Conservation (phyloP, 495 filamentous ascomycete species). For the Immersiella caudata region DNA sequence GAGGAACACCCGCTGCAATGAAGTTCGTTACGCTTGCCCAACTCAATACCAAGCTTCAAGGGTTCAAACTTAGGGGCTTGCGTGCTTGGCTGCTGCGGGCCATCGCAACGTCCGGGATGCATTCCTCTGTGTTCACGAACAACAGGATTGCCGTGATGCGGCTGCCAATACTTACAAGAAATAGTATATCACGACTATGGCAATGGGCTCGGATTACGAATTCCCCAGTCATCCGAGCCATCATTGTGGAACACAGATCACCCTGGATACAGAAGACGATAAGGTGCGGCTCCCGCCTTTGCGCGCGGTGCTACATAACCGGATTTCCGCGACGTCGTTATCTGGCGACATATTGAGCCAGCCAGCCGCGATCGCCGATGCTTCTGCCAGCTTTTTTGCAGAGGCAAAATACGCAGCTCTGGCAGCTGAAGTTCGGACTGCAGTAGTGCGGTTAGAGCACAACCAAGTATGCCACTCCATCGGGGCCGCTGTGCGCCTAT, state of each 20-base stretch:
- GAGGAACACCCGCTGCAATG: background rate
- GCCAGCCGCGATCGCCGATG: background rate
- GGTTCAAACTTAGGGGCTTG: background rate
- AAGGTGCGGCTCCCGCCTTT: slow-evolving; percentile 7
- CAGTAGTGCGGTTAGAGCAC: background rate
- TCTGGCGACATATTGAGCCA: background rate
- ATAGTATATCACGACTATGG: background rate
- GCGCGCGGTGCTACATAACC: background rate
- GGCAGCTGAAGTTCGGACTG: background rate
- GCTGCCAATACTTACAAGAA: background rate
- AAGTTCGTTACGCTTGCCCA: background rate
- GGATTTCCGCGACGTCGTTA: background rate
- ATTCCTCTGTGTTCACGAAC: background rate
- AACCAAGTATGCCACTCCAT: slow-evolving; percentile 2
- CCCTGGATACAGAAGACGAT: background rate
- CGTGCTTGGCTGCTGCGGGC: background rate
- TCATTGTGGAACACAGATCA: background rate
- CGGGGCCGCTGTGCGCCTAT: background rate
- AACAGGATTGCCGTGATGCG: background rate
- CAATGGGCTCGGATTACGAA: background rate
- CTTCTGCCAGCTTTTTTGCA: background rate
- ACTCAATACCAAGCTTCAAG: background rate
- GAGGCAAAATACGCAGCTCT: background rate
- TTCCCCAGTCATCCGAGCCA: background rate
- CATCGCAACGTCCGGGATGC: background rate